These are phyloP conservation scores for Bonia amplexicaulis DNA, from an alignment of 176 grass and related monocot species.

Conservation along the genomic window DNA sequence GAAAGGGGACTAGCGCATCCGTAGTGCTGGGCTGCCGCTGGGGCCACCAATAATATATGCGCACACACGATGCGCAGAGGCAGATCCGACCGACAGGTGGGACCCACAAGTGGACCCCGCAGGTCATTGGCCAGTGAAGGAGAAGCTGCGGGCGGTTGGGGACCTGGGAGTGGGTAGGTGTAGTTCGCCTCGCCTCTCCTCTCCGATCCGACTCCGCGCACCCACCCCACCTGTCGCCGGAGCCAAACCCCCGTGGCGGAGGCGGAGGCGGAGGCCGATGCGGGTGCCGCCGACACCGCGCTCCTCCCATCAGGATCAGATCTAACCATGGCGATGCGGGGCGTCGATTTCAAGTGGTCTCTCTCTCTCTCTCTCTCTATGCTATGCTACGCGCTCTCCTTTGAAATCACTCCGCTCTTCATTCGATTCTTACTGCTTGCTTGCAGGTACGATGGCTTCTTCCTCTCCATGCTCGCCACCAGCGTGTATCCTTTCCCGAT, in stretches of 20 bases:
- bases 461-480: conserved; percentile 94
- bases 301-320: not conserved
- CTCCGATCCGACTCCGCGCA: not conserved
- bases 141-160: too few relatives aligned
- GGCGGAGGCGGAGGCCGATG: not conserved
- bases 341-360: conserved; percentile 57
- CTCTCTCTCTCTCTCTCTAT: not conserved
- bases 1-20: too few relatives aligned
- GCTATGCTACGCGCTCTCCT: not conserved
- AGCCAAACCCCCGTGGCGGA: not conserved
- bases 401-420: not conserved
- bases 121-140: too few relatives aligned
- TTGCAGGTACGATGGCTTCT: conserved; percentile 95
- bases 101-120: too few relatives aligned
- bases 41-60: too few relatives aligned
- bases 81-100: too few relatives aligned
- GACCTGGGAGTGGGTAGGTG: too few relatives aligned
- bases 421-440: not conserved
- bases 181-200: too few relatives aligned
- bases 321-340: conserved; percentile 42
- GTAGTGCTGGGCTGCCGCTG: too few relatives aligned
- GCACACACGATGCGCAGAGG: too few relatives aligned
- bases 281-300: not conserved
- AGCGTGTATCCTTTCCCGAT: conserved; percentile 70
- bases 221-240: not conserved